These are phyloP conservation scores for Stenogyne calaminthoides DNA, from an alignment of 305 asterid species.

Conservation along the genomic window DNA sequence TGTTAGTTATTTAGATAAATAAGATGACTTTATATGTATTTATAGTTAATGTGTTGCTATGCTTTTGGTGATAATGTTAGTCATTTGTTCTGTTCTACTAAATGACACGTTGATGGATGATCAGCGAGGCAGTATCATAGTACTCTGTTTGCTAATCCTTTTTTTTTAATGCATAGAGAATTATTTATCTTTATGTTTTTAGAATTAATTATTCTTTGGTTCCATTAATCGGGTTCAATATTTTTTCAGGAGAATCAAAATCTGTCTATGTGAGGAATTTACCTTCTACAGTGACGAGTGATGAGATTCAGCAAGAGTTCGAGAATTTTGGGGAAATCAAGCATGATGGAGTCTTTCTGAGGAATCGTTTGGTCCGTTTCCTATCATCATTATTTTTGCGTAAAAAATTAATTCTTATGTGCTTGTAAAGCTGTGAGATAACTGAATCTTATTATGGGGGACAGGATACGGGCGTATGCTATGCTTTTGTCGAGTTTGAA, in stretches of 20 bases:
- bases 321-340: constrained; percentile 68
- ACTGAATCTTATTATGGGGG: constrained; percentile 34
- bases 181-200: background rate
- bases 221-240: constrained; percentile 7
- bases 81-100: constrained; percentile 15
- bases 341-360: constrained; percentile 80
- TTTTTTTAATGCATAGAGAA: background rate
- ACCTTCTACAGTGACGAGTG: constrained; percentile 60
- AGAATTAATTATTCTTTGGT: background rate
- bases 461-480: constrained; percentile 90
- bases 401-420: background rate
- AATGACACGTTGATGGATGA: background rate
- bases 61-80: constrained; percentile 10
- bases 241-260: constrained; percentile 66
- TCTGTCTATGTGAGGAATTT: constrained; percentile 89
- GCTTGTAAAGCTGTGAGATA: background rate
- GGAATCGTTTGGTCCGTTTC: constrained; percentile 50
- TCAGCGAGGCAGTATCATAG: background rate
- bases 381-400: constrained; percentile 14
- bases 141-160: background rate
- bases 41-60: background rate
- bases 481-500: constrained; percentile 94
- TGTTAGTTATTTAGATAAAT: background rate
- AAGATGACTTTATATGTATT: background rate
- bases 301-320: constrained; percentile 75